Evolutionary conservation across 805 yeast genomes (phyloP).

Genomic region (baker's yeast (Saccharomyces cerevisiae)): DNA sequence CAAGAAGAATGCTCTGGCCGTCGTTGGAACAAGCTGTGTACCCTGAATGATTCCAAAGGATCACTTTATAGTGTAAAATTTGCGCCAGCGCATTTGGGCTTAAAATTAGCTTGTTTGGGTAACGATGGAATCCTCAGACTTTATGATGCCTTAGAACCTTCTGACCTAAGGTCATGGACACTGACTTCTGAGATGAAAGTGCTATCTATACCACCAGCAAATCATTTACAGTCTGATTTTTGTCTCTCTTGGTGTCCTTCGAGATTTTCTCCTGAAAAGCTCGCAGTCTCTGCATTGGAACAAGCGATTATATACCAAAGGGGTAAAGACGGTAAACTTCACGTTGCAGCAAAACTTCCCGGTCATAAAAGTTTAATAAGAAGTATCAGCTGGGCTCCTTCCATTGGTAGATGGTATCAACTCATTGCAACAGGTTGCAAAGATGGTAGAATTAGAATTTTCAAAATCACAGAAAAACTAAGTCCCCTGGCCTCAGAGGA

Average conservation of each 20-base stretch:
- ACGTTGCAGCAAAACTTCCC: slow-evolving; percentile 55
- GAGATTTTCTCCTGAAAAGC: slow-evolving; percentile 67
- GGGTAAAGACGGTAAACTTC: slow-evolving; percentile 43
- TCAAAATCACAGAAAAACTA: slow-evolving; percentile 50
- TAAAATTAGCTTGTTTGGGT: slow-evolving; percentile 79
- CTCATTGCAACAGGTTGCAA: slow-evolving; percentile 91
- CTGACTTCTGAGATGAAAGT: slow-evolving; percentile 63
- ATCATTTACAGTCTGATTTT: slow-evolving; percentile 77
- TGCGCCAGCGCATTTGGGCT: slow-evolving; percentile 77
- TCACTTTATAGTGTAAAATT: slow-evolving; percentile 85
- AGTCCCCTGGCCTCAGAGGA: slow-evolving; percentile 1
- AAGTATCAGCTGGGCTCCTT: slow-evolving; percentile 92
- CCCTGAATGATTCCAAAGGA: slow-evolving; percentile 78
- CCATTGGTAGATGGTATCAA: slow-evolving; percentile 85
- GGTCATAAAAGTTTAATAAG: slow-evolving; percentile 84
- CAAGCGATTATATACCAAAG: slow-evolving; percentile 72
- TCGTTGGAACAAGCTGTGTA: slow-evolving; percentile 70
- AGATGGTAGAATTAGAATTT: slow-evolving; percentile 86
- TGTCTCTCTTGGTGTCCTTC: slow-evolving; percentile 88
- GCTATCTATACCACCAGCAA: slow-evolving; percentile 62
- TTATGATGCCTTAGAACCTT: slow-evolving; percentile 83
- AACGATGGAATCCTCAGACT: slow-evolving; percentile 79
- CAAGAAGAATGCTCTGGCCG: slow-evolving; percentile 71
- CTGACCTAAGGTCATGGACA: slow-evolving; percentile 79
- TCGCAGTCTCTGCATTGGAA: slow-evolving; percentile 78